phyloP scores from a whole-genome alignment of 192 early-diverging fungal genomes.

The Glomus cerebriforme region DNA sequence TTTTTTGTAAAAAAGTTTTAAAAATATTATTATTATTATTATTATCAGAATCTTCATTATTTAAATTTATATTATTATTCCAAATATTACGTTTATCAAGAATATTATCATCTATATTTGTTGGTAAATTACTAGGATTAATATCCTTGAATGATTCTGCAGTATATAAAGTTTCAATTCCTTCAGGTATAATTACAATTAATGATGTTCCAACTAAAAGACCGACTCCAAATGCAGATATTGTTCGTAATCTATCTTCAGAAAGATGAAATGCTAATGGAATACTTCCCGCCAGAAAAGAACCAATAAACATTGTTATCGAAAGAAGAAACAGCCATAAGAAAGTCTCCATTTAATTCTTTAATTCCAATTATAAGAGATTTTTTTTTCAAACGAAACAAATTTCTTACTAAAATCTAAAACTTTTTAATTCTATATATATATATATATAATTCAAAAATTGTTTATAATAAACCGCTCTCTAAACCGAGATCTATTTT shows the following conservation, averaged over 20 bases:
- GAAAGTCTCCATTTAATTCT: slow-evolving; percentile 51
- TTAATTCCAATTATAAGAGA: neutral
- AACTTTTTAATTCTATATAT: too few relatives aligned
- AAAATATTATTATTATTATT: neutral
- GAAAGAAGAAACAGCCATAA: slow-evolving; percentile 66
- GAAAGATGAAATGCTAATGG: slow-evolving; percentile 82
- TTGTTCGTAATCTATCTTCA: slow-evolving; percentile 66
- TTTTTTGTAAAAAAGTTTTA: neutral
- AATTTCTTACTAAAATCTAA: too few relatives aligned
- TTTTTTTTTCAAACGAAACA: too few relatives aligned
- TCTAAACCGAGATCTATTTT: too few relatives aligned
- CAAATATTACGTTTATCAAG: neutral
- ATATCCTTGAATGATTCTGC: neutral
- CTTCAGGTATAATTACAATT: slow-evolving; percentile 94
- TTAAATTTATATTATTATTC: slow-evolving; percentile 13
- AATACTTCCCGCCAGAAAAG: slow-evolving; percentile 83
- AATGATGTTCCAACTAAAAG: slow-evolving; percentile 90
- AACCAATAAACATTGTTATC: slow-evolving; percentile 80
- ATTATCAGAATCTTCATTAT: slow-evolving; percentile 14
- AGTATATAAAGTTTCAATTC: slow-evolving; percentile 82
- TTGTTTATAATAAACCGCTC: too few relatives aligned
- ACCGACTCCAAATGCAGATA: slow-evolving; percentile 86
- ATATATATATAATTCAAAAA: too few relatives aligned
- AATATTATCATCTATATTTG: slow-evolving; percentile 21
- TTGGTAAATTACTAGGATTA: neutral